Evolutionary conservation across 768 basidiomycete genomes (phyloP).

Genomic region (Termitomyces sp.): DNA sequence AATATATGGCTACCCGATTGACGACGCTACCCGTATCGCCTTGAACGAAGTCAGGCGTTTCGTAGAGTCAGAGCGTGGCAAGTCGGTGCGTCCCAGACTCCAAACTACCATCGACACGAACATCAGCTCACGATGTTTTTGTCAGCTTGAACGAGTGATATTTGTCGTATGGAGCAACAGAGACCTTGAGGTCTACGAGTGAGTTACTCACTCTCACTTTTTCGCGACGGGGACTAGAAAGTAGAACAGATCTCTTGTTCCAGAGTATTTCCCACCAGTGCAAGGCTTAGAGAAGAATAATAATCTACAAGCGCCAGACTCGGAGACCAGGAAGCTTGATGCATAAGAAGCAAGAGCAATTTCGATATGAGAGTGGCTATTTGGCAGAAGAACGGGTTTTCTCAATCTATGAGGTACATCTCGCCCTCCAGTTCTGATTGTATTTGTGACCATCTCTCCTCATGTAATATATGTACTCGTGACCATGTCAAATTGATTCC

Average conservation of each 20-base stretch:
- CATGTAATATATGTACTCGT: slow-evolving; percentile 3
- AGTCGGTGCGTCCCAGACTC: slow-evolving; percentile 31
- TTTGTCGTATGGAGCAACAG: slow-evolving; percentile 70
- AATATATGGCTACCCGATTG: slow-evolving; percentile 73
- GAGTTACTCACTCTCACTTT: slow-evolving; percentile 18
- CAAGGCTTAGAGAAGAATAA: neutral
- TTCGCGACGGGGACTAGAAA: neutral
- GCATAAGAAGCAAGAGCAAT: neutral
- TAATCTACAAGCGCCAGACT: neutral
- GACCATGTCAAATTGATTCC: neutral
- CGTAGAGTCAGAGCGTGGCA: slow-evolving; percentile 46
- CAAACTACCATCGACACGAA: neutral
- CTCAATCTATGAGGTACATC: neutral
- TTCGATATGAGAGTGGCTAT: neutral
- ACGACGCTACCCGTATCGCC: slow-evolving; percentile 68
- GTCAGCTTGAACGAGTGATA: slow-evolving; percentile 62
- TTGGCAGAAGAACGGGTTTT: neutral
- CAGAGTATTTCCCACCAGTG: slow-evolving; percentile 55
- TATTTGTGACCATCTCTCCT: neutral
- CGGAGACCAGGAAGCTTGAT: neutral
- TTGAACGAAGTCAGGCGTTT: slow-evolving; percentile 52
- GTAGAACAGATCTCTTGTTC: slow-evolving; percentile 38
- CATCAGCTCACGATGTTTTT: neutral
- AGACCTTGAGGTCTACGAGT: slow-evolving; percentile 66
- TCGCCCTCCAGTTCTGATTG: neutral